Evolutionary conservation across 257 asterid species (phyloP).

Genomic region (Scutellaria baicalensis): DNA sequence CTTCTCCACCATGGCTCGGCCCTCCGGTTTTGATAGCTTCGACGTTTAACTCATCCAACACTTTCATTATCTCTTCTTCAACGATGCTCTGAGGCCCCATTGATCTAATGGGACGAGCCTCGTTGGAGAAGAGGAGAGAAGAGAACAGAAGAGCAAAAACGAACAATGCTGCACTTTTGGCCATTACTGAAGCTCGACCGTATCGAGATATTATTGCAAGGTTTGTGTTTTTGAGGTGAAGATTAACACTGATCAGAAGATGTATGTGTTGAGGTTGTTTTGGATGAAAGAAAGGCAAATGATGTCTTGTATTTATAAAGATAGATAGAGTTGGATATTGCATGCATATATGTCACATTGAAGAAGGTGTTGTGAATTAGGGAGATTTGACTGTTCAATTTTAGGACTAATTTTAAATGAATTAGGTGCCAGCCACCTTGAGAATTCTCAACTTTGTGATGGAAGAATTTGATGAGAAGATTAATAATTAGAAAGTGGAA

Average conservation of each 20-base stretch:
- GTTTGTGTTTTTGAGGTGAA: background rate
- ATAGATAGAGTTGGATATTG: background rate
- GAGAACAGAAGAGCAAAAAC: background rate
- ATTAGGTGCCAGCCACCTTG: slow-evolving; percentile 15
- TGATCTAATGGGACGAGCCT: slow-evolving; percentile 8
- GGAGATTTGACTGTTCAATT: background rate
- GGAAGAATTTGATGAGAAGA: background rate
- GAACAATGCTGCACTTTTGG: background rate
- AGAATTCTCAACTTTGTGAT: too few relatives aligned
- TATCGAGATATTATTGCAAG: background rate
- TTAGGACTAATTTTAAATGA: background rate
- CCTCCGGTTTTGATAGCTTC: slow-evolving; percentile 26
- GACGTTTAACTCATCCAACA: slow-evolving; percentile 6
- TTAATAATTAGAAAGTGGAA: background rate
- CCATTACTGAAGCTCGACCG: background rate
- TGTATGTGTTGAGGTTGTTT: background rate
- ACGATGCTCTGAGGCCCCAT: background rate
- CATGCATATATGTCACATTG: background rate
- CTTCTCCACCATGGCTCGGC: slow-evolving; percentile 32
- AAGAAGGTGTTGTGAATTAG: too few relatives aligned
- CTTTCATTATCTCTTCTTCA: background rate
- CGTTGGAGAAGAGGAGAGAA: background rate
- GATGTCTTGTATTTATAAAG: slow-evolving; percentile 9
- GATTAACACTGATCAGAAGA: too few relatives aligned
- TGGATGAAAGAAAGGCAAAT: background rate